Percentiles rank a stretch among this genome's conserved stretches.
phyloP scores from a whole-genome alignment of 768 basidiomycete species.

The Steccherinum ochraceum region DNA sequence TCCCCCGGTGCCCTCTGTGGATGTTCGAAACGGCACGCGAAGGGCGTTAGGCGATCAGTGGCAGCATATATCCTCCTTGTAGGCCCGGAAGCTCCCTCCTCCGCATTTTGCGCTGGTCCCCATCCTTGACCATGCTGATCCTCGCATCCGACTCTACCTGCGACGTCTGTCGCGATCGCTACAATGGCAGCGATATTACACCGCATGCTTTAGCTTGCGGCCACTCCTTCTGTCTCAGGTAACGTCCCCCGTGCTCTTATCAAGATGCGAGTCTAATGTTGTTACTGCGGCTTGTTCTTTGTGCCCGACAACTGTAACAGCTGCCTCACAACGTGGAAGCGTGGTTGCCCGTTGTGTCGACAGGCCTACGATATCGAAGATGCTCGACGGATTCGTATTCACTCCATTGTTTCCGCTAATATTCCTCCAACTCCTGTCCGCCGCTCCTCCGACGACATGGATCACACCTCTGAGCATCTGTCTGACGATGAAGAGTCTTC shows the following conservation, averaged over 20 bases:
- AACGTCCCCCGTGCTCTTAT: slow-evolving; percentile 5
- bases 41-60: slow-evolving; percentile 22
- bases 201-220: slow-evolving; percentile 68
- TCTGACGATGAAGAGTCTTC: slow-evolving; percentile 20
- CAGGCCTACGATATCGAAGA: slow-evolving; percentile 39
- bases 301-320: slow-evolving; percentile 24
- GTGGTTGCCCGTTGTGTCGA: slow-evolving; percentile 59
- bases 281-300: not conserved
- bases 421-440: slow-evolving; percentile 25
- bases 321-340: slow-evolving; percentile 47
- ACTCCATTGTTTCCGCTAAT: slow-evolving; percentile 17
- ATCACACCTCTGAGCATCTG: slow-evolving; percentile 9
- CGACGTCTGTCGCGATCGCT: slow-evolving; percentile 71
- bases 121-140: slow-evolving; percentile 53
- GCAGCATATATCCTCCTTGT: slow-evolving; percentile 11
- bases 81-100: slow-evolving; percentile 9
- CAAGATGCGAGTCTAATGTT: slow-evolving; percentile 1
- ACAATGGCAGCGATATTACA: slow-evolving; percentile 39
- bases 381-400: slow-evolving; percentile 54
- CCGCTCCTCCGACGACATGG: slow-evolving; percentile 13
- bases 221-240: slow-evolving; percentile 52
- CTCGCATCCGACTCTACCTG: slow-evolving; percentile 59
- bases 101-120: slow-evolving; percentile 18
- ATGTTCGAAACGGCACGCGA: slow-evolving; percentile 24
- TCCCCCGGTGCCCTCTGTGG: slow-evolving; percentile 13